Conservation (phyloP, 148 eudicot genomes). For the Rhododendron mucronatum region DNA sequence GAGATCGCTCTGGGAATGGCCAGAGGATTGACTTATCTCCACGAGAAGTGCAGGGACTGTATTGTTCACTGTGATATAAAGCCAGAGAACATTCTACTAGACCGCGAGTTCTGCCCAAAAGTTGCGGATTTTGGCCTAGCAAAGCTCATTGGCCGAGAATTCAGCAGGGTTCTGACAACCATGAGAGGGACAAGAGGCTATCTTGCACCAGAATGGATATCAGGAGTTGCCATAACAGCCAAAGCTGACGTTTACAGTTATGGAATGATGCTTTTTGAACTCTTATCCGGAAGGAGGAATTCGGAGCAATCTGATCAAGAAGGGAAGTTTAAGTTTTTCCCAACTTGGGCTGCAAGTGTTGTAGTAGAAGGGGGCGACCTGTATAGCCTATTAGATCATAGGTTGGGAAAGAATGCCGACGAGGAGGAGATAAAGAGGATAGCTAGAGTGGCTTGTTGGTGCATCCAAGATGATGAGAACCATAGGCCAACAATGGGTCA, state of each 20-base stretch:
- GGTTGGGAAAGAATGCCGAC: constrained; percentile 34
- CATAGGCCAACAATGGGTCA: constrained; percentile 64
- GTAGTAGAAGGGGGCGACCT: constrained; percentile 38
- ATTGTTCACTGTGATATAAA: constrained; percentile 45
- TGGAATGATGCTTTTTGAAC: constrained; percentile 60
- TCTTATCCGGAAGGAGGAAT: constrained; percentile 53
- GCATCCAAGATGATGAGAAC: constrained; percentile 61
- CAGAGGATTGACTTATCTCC: constrained; percentile 38
- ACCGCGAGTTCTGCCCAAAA: constrained; percentile 31
- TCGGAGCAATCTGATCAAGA: constrained; percentile 28
- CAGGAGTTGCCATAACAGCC: constrained; percentile 53
- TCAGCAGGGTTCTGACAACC: constrained; percentile 36
- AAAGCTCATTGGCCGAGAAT: constrained; percentile 38
- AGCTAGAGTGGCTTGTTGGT: constrained; percentile 66
- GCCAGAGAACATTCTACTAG: constrained; percentile 39
- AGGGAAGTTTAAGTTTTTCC: constrained; percentile 41
- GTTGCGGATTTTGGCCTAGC: constrained; percentile 43
- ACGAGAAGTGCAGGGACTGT: constrained; percentile 43
- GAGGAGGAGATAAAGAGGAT: constrained; percentile 35
- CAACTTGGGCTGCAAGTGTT: constrained; percentile 41
- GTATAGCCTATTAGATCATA: constrained; percentile 39
- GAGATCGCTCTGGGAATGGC: constrained; percentile 39
- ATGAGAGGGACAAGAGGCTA: constrained; percentile 46
- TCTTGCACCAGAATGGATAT: constrained; percentile 48
- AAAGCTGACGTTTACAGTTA: constrained; percentile 68